These are phyloP conservation scores for Paecilomyces fulvus DNA, from an alignment of 2,329 filamentous ascomycete genomes.

Conservation along the genomic window DNA sequence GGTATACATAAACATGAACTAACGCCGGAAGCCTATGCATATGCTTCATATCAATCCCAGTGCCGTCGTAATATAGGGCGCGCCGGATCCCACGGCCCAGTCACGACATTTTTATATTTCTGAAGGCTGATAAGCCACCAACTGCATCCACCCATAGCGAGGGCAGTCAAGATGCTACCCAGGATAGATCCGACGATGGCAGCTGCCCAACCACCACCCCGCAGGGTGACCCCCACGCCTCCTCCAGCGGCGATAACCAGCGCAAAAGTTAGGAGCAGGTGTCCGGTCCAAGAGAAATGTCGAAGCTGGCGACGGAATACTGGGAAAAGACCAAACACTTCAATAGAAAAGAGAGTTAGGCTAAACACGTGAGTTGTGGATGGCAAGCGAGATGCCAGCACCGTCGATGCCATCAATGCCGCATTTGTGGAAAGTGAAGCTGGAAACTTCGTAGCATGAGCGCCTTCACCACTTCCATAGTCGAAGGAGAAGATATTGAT, in stretches of 20 bases:
- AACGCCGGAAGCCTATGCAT: background rate
- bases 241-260: conserved; percentile 73
- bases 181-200: conserved; percentile 65
- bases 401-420: conserved; percentile 90
- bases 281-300: conserved; percentile 71
- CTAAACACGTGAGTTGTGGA: conserved; percentile 92
- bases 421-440: conserved; percentile 82
- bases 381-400: conserved; percentile 80
- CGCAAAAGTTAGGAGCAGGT: conserved; percentile 64
- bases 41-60: conserved; percentile 26
- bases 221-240: conserved; percentile 59
- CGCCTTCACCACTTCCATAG: conserved; percentile 59
- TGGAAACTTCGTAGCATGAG: conserved; percentile 41
- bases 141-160: conserved; percentile 86
- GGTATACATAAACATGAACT: background rate
- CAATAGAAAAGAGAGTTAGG: conserved; percentile 89
- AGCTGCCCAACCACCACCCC: conserved; percentile 45
- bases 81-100: conserved; percentile 94
- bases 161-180: conserved; percentile 62
- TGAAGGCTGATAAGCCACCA: conserved; percentile 98
- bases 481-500: conserved; percentile 99
- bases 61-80: conserved; percentile 51
- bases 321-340: conserved; percentile 96
- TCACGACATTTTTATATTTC: conserved; percentile 98
- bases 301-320: conserved; percentile 86